phyloP scores from a whole-genome alignment of 108 stramenopile species.

The Stephanodiscus minutulus region DNA sequence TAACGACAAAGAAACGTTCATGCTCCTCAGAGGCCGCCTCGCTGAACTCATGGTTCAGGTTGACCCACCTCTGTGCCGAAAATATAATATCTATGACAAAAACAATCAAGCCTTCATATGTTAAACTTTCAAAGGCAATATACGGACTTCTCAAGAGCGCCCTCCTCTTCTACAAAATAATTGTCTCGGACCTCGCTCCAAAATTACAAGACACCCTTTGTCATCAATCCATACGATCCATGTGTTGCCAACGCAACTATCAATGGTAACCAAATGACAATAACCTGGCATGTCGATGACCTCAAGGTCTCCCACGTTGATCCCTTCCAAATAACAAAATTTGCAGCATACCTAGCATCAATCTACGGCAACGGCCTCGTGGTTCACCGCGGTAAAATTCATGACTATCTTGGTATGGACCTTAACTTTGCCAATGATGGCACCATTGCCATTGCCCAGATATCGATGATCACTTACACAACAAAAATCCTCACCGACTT shows the following conservation, averaged over 20 bases:
- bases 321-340: background rate
- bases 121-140: no score
- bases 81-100: no score
- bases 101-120: no score
- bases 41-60: no score
- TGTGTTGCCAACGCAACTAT: background rate
- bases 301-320: conserved; percentile 47
- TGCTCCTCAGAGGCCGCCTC: no score
- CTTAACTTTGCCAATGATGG: conserved; percentile 20
- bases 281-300: conserved; percentile 57
- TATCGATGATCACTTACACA: conserved; percentile 13
- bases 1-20: no score
- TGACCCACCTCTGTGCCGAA: no score
- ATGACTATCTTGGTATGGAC: conserved; percentile 52
- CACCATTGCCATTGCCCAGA: background rate
- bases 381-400: conserved; percentile 20
- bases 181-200: no score
- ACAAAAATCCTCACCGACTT: background rate
- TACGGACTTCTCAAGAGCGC: no score
- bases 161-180: no score
- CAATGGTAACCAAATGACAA: background rate
- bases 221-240: no score
- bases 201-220: no score
- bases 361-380: background rate
- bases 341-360: background rate